phyloP scores from a whole-genome alignment of 148 eudicot genomes.

The Gaultheria prostrata region DNA sequence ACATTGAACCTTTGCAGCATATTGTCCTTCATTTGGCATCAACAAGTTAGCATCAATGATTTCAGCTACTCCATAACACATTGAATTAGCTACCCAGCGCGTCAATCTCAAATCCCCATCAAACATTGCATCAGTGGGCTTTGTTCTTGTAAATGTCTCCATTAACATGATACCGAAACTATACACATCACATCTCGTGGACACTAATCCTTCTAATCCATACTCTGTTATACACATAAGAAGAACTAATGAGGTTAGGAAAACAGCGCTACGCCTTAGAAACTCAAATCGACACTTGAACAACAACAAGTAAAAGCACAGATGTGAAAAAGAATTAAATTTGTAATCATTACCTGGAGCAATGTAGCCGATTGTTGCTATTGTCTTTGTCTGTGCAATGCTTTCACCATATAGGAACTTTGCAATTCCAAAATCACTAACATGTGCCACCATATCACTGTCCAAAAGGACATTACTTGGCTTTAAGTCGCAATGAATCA shows the following conservation, averaged over 20 bases:
- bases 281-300: background rate
- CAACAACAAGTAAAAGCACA: background rate
- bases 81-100: background rate
- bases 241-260: background rate
- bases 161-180: background rate
- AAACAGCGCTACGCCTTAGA: background rate
- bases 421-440: background rate
- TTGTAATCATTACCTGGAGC: background rate
- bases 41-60: background rate
- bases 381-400: background rate
- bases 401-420: background rate
- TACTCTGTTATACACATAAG: background rate
- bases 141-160: conserved; percentile 4
- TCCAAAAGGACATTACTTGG: background rate
- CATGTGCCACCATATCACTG: background rate
- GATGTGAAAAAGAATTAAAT: background rate
- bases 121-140: conserved; percentile 6
- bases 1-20: background rate
- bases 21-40: background rate
- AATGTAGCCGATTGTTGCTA: background rate
- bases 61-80: background rate
- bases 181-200: background rate
- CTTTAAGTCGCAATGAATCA: background rate
- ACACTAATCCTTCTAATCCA: background rate
- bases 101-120: background rate